These are phyloP conservation scores for Pythium brassicae DNA, from an alignment of 352 stramenopile species.

Conservation along the genomic window DNA sequence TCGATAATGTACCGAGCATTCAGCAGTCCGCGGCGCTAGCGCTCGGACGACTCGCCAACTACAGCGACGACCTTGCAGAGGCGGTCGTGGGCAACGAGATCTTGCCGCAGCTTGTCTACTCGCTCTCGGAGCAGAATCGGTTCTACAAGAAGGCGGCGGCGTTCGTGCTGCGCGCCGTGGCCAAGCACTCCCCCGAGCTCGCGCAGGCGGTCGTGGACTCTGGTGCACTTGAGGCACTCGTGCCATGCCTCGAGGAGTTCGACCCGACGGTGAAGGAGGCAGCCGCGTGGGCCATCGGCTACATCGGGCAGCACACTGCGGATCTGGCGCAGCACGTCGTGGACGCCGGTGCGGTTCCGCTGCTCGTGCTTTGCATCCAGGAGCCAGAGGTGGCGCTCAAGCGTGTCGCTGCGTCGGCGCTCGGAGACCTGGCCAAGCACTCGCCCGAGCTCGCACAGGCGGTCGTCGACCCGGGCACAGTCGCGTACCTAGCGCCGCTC, in stretches of 20 bases:
- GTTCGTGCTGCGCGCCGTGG: constrained; percentile 92
- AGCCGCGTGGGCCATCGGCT: constrained; percentile 93
- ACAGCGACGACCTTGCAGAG: constrained; percentile 93
- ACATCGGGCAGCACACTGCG: constrained; percentile 93
- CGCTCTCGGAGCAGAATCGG: constrained; percentile 91
- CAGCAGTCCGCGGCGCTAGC: constrained; percentile 93
- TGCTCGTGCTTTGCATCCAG: constrained; percentile 95
- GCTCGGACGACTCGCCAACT: constrained; percentile 92
- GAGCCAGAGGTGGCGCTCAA: constrained; percentile 95
- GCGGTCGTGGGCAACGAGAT: constrained; percentile 95
- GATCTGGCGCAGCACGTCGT: constrained; percentile 93
- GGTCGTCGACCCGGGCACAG: constrained; percentile 90
- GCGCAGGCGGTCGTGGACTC: constrained; percentile 93
- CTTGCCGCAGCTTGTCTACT: constrained; percentile 95
- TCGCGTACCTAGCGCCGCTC: constrained; percentile 91
- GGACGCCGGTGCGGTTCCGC: constrained; percentile 89
- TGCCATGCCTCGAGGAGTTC: constrained; percentile 94
- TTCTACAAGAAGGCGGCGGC: constrained; percentile 96
- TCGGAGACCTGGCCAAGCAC: constrained; percentile 95
- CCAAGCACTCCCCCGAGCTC: constrained; percentile 93
- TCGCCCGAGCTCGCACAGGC: constrained; percentile 92
- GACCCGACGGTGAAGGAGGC: constrained; percentile 94
- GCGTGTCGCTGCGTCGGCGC: constrained; percentile 89
- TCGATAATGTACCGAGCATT: constrained; percentile 95
- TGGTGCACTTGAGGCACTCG: constrained; percentile 88